Evolutionary conservation across 495 filamentous ascomycete species (phyloP), one percentile per base, ranked within the genome.

Genomic region (Xylaria scruposa): DNA sequence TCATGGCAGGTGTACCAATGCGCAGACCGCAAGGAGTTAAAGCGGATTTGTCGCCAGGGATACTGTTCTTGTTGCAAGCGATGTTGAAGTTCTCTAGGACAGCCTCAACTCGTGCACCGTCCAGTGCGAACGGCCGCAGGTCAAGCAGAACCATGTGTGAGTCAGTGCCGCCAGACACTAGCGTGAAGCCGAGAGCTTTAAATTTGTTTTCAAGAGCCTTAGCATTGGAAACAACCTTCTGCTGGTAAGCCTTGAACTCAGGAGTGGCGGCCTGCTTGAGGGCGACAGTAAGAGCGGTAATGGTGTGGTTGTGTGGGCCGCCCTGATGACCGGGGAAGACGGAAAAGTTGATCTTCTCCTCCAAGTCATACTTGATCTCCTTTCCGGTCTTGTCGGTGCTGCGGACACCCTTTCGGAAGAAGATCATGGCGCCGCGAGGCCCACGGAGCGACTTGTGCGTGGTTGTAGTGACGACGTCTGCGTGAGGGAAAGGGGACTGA

Each of bases 271-370:
- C 95, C 86, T 99, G 97, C 87, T 97, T 96, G 73, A 99, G 89
- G 59, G 97, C 97, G 75, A 98, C 97, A 38, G 97, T 93, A 67
- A 99, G 88, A 74, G 97, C 97, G 49, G 97, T 99, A 85, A 99
- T 99, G 82, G 97, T 99, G 89, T 99, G 97, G 88, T 99, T 99
- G 87, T 99, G 97, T 36, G 97, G 97, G 66, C 97, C 97, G 79
- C 97, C 97, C 87, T 99, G 97, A 85, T 99, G 97, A 72, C 97
- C 97, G 58, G 97, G 97, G 89, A 99, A 99, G 81, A 99, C 97
- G 70, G 94, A 97, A 84, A 97, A 95, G 88, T 99, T 99, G 85
- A 99, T 99, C 58, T 94, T 94, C 68, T 88, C 86, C 87, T 98
- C 97, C 47, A 99, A 90, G 80, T 99, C 94, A 79, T 98, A 99